These are phyloP conservation scores for Piper longum DNA, from an alignment of 164 flowering plant species.

Conservation along the genomic window DNA sequence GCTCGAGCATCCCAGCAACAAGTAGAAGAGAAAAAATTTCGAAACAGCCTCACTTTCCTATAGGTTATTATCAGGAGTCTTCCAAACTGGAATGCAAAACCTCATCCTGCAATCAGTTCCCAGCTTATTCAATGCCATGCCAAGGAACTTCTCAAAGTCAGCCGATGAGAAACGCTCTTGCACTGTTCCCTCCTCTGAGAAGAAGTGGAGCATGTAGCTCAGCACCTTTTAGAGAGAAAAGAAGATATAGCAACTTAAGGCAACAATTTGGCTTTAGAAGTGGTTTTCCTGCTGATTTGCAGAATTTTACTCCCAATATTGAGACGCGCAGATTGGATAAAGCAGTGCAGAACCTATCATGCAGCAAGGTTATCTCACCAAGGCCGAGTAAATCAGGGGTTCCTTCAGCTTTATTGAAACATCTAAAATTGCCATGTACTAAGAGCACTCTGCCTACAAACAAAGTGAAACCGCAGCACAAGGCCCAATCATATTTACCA, in stretches of 20 bases:
- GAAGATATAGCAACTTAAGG: slow-evolving; percentile 2
- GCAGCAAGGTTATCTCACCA: slow-evolving; percentile 7
- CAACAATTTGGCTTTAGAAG: slow-evolving; percentile 6
- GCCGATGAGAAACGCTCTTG: slow-evolving; percentile 7
- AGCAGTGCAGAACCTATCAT: slow-evolving; percentile 11
- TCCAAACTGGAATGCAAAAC: slow-evolving; percentile 12
- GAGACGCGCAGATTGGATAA: slow-evolving; percentile 13
- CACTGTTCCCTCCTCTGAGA: slow-evolving; percentile 12
- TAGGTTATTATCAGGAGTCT: slow-evolving; percentile 13
- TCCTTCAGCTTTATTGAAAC: neutral
- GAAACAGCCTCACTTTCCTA: slow-evolving; percentile 17
- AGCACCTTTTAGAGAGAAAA: slow-evolving; percentile 13
- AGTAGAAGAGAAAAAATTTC: slow-evolving; percentile 10
- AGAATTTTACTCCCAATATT: slow-evolving; percentile 4
- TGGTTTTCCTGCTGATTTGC: slow-evolving; percentile 3
- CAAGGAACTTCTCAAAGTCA: slow-evolving; percentile 14
- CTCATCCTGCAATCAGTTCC: slow-evolving; percentile 4
- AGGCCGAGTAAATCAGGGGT: slow-evolving; percentile 12
- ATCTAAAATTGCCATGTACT: neutral
- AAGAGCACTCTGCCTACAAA: neutral
- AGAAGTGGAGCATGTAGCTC: slow-evolving; percentile 11
- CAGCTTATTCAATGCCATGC: slow-evolving; percentile 12
- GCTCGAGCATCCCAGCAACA: slow-evolving; percentile 15
- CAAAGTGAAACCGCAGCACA: slow-evolving; percentile 8
- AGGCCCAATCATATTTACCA: slow-evolving; percentile 8